A percentile compares a stretch with the other conserved stretches of the same genome.
phyloP scores from a whole-genome alignment of 805 yeast species.

The Barnettozyma sucrosica region DNA sequence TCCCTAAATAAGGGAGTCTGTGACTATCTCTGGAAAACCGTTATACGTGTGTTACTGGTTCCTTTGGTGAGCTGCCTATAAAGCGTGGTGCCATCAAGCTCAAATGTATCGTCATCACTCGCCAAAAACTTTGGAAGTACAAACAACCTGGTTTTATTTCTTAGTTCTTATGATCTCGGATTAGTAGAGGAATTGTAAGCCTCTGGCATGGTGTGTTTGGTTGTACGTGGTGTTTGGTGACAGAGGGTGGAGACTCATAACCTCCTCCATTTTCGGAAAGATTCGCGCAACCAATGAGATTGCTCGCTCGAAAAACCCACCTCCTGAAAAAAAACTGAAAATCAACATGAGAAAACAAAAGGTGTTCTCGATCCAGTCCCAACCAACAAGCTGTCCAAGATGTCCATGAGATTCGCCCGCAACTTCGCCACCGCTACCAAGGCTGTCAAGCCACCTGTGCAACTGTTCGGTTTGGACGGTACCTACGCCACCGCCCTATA shows the following conservation, averaged over 20 bases:
- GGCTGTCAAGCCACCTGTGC: conserved; percentile 78
- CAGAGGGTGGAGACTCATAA: not conserved
- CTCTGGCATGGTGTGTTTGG: no score
- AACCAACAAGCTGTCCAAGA: conserved; percentile 34
- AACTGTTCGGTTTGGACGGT: conserved; percentile 92
- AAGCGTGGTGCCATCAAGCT: no score
- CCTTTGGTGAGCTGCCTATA: no score
- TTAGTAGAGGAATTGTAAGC: no score
- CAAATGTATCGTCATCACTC: no score
- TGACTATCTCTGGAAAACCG: no score
- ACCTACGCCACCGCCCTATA: conserved; percentile 94
- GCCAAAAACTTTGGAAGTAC: no score
- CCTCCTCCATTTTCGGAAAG: not conserved
- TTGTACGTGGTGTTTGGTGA: no score
- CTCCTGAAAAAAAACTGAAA: conserved; percentile 3
- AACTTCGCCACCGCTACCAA: conserved; percentile 67
- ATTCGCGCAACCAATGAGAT: conserved; percentile 10
- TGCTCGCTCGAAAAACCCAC: conserved; percentile 3
- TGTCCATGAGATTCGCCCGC: conserved; percentile 52
- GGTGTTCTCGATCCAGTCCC: not conserved
- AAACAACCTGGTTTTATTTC: no score
- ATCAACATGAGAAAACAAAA: not conserved
- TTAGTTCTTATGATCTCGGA: no score
- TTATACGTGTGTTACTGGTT: no score
- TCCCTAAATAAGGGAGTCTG: no score